A percentile compares a stretch with the other conserved stretches of the same genome.
phyloP scores from a whole-genome alignment of 768 basidiomycete genomes.

The Clavaria fumosa region DNA sequence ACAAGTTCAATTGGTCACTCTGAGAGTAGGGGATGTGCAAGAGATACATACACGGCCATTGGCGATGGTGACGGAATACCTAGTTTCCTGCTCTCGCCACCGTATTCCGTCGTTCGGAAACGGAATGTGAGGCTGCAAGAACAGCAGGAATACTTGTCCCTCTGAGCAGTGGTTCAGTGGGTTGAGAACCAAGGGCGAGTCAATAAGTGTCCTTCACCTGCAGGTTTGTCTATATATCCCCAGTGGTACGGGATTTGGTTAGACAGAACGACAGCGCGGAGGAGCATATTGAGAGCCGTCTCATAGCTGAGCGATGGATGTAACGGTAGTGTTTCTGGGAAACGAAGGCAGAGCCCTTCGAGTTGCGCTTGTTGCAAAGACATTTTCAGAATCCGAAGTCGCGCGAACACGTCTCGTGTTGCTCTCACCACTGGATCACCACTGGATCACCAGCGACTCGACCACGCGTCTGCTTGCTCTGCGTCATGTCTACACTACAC shows the following conservation, averaged over 20 bases:
- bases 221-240: slow-evolving; percentile 66
- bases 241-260: slow-evolving; percentile 49
- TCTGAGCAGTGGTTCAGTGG: slow-evolving; percentile 23
- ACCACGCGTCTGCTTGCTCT: no score
- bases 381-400: no score
- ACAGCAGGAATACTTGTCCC: slow-evolving; percentile 52
- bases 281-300: slow-evolving; percentile 41
- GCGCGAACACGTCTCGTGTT: no score
- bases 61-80: slow-evolving; percentile 36
- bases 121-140: slow-evolving; percentile 37
- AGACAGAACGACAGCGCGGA: slow-evolving; percentile 42
- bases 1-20: slow-evolving; percentile 4
- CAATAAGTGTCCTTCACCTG: slow-evolving; percentile 29
- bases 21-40: slow-evolving; percentile 3
- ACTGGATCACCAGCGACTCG: no score
- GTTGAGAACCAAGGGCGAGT: background rate
- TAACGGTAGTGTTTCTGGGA: slow-evolving; percentile 46
- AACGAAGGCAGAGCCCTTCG: slow-evolving; percentile 55
- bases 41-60: slow-evolving; percentile 33
- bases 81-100: slow-evolving; percentile 58
- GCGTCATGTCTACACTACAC: no score
- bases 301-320: slow-evolving; percentile 44
- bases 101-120: slow-evolving; percentile 69
- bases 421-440: no score
- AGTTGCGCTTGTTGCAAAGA: slow-evolving; percentile 29